A percentile compares a stretch with the other conserved stretches of the same genome.
Evolutionary conservation across 225 moss, liverwort and hornwort genomes (phyloP).

Genomic region (Pseudoscleropodium purum): DNA sequence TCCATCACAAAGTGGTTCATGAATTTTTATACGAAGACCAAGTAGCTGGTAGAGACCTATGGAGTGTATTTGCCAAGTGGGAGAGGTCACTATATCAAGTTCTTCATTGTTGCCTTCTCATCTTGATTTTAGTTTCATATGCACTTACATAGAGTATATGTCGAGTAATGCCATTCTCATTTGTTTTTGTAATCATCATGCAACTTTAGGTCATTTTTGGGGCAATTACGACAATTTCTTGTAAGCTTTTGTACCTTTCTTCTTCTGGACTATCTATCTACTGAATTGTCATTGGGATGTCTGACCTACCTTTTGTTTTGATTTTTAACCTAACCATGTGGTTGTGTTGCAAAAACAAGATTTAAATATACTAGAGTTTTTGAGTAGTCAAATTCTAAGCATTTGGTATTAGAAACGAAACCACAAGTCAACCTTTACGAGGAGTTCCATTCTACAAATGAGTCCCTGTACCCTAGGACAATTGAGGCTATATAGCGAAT

Average conservation of each 20-base stretch:
- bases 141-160: neutral
- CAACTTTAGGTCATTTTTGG: neutral
- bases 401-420: slow-evolving; percentile 65
- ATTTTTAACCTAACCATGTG: neutral
- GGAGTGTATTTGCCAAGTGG: slow-evolving; percentile 77
- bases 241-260: neutral
- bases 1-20: too few relatives aligned
- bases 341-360: slow-evolving; percentile 46
- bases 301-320: neutral
- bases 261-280: neutral
- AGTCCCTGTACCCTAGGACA: slow-evolving; percentile 34
- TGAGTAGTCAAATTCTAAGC: slow-evolving; percentile 70
- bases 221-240: neutral
- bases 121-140: neutral
- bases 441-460: slow-evolving; percentile 42
- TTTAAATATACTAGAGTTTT: slow-evolving; percentile 68
- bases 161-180: neutral
- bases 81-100: slow-evolving; percentile 48
- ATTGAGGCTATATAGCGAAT: slow-evolving; percentile 28
- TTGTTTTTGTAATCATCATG: neutral
- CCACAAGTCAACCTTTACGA: slow-evolving; percentile 59
- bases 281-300: neutral
- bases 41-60: too few relatives aligned
- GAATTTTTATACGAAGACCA: too few relatives aligned
- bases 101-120: neutral